Percentiles rank a stretch among this genome's conserved stretches.
phyloP scores from a whole-genome alignment of 345 rosid species.

The Eucalyptus pumila region DNA sequence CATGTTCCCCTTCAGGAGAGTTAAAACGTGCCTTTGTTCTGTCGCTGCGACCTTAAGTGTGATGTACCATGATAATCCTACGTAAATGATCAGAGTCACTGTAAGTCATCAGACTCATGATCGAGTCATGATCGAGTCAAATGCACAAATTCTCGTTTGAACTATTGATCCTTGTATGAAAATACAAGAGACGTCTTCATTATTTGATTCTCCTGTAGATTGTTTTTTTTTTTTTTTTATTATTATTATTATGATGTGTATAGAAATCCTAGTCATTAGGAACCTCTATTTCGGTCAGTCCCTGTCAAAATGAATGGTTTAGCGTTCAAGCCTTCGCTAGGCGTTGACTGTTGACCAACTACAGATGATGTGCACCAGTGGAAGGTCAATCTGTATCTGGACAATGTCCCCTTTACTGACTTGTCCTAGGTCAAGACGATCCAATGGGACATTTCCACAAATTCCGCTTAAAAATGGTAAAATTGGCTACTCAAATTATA shows the following conservation, averaged over 20 bases:
- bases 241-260: background rate
- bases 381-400: background rate
- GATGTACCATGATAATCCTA: background rate
- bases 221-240: background rate
- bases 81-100: background rate
- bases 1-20: background rate
- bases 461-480: background rate
- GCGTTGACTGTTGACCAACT: background rate
- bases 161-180: background rate
- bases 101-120: background rate
- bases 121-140: background rate
- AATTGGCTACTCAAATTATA: background rate
- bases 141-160: background rate
- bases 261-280: background rate
- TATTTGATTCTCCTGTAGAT: background rate
- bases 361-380: background rate
- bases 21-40: background rate
- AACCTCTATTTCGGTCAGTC: background rate
- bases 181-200: background rate
- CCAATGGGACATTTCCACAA: background rate
- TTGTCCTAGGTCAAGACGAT: background rate
- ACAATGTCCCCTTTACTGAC: background rate
- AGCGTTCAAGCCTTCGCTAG: background rate
- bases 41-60: background rate
- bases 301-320: background rate